Conservation (phyloP, 139 green algal species). For the Haematococcus lacustris region DNA sequence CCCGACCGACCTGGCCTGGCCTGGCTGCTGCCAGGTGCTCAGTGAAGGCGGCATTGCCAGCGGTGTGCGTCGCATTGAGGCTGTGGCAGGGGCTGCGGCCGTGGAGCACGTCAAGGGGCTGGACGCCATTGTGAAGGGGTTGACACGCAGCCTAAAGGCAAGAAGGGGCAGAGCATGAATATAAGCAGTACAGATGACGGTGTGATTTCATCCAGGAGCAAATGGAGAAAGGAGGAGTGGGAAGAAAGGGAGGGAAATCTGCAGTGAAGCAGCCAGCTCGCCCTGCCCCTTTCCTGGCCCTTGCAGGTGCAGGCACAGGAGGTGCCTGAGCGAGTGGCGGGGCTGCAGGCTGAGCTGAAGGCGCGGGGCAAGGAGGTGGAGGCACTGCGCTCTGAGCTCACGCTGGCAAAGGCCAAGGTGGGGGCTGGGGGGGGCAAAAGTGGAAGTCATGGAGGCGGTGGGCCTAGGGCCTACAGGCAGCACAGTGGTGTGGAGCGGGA, state of each 20-base stretch:
- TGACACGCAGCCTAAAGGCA: constrained; percentile 41
- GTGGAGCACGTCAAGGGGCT: constrained; percentile 67
- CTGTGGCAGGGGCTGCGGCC: constrained; percentile 67
- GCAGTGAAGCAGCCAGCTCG: too few species aligned
- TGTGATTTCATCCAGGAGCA: too few species aligned
- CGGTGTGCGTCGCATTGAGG: constrained; percentile 83
- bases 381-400: constrained; percentile 55
- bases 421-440: neutral
- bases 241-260: too few species aligned
- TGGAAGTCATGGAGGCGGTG: too few species aligned
- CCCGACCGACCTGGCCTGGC: too few species aligned
- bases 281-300: too few species aligned
- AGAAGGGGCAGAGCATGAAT: too few species aligned
- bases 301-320: constrained; percentile 43
- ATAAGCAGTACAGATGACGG: too few species aligned
- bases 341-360: constrained; percentile 58
- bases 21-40: too few species aligned
- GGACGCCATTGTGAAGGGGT: constrained; percentile 54
- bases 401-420: constrained; percentile 59
- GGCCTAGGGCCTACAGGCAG: too few species aligned
- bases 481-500: too few species aligned
- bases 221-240: too few species aligned
- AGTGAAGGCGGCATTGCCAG: constrained; percentile 80
- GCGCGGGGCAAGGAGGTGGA: constrained; percentile 54
- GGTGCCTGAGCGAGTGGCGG: constrained; percentile 38